phyloP scores from a whole-genome alignment of 352 stramenopile species.

The Globisporangium iwayamae region DNA sequence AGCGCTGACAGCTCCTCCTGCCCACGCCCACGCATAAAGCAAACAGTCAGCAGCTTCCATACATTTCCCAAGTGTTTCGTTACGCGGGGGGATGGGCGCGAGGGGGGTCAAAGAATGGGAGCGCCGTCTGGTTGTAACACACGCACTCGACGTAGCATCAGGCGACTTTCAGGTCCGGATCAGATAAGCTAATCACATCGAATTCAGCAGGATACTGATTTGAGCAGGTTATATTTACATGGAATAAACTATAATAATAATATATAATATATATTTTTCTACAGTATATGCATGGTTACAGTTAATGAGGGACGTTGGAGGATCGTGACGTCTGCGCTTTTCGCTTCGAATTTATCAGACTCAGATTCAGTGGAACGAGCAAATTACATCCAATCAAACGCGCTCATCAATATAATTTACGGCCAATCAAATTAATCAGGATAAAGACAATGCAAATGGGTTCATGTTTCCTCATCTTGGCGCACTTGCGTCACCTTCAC shows the following conservation, averaged over 20 bases:
- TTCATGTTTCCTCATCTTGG: neutral
- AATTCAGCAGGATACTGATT: neutral
- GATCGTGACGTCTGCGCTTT: neutral
- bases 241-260: too few relatives aligned
- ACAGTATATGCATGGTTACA: neutral
- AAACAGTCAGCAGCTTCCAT: neutral
- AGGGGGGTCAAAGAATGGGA: constrained; percentile 2
- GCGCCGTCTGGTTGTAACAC: constrained; percentile 9
- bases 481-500: neutral
- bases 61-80: constrained; percentile 8
- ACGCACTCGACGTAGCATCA: constrained; percentile 1
- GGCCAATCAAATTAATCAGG: neutral
- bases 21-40: neutral
- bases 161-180: neutral
- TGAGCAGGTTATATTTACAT: too few relatives aligned
- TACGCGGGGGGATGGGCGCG: constrained; percentile 1
- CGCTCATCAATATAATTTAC: neutral
- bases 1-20: constrained; percentile 1
- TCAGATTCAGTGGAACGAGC: neutral
- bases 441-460: neutral
- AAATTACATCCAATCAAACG: neutral
- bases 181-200: neutral
- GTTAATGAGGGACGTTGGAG: neutral
- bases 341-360: constrained; percentile 4
- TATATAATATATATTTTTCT: neutral